A percentile compares a stretch with the other conserved stretches of the same genome.
phyloP scores from a whole-genome alignment of 2,329 filamentous ascomycete species.

The Penicillium nordicum region DNA sequence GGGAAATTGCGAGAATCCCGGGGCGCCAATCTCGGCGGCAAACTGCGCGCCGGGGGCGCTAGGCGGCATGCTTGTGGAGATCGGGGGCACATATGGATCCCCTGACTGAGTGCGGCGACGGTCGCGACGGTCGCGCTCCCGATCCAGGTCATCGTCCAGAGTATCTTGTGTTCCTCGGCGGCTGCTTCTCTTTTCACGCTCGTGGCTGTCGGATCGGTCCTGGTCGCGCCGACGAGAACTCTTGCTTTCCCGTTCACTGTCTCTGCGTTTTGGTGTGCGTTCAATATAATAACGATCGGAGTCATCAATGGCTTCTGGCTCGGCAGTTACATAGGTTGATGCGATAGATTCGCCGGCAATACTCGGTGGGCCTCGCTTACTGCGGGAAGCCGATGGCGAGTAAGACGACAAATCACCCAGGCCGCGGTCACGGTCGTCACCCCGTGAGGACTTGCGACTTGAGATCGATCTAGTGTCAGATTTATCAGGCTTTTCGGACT shows the following conservation, averaged over 20 bases:
- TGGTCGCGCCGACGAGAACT: slow-evolving; percentile 24
- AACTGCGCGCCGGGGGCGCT: slow-evolving; percentile 29
- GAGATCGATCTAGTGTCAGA: slow-evolving; percentile 35
- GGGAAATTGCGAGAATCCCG: slow-evolving; percentile 35
- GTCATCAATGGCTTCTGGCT: slow-evolving; percentile 29
- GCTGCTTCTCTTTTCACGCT: slow-evolving; percentile 24
- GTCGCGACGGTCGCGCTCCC: slow-evolving; percentile 24
- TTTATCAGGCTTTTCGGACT: slow-evolving; percentile 18
- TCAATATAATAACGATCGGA: slow-evolving; percentile 31
- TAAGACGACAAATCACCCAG: slow-evolving; percentile 35
- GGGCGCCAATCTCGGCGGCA: slow-evolving; percentile 28
- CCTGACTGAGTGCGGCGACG: slow-evolving; percentile 31
- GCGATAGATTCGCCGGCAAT: slow-evolving; percentile 31
- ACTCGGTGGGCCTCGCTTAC: slow-evolving; percentile 28
- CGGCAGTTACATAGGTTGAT: slow-evolving; percentile 41
- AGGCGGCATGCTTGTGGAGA: slow-evolving; percentile 21
- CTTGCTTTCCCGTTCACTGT: slow-evolving; percentile 27
- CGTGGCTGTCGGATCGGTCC: slow-evolving; percentile 29
- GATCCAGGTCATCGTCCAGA: slow-evolving; percentile 20
- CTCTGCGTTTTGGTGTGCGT: slow-evolving; percentile 26
- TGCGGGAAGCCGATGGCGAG: slow-evolving; percentile 24
- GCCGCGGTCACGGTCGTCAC: slow-evolving; percentile 47
- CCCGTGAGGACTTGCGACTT: slow-evolving; percentile 42
- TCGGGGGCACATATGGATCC: slow-evolving; percentile 24
- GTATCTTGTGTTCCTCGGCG: slow-evolving; percentile 18